Evolutionary conservation across 2,329 filamentous ascomycete species (phyloP), one percentile per base, ranked within the genome.

Genomic region (Aureobasidium sp.): DNA sequence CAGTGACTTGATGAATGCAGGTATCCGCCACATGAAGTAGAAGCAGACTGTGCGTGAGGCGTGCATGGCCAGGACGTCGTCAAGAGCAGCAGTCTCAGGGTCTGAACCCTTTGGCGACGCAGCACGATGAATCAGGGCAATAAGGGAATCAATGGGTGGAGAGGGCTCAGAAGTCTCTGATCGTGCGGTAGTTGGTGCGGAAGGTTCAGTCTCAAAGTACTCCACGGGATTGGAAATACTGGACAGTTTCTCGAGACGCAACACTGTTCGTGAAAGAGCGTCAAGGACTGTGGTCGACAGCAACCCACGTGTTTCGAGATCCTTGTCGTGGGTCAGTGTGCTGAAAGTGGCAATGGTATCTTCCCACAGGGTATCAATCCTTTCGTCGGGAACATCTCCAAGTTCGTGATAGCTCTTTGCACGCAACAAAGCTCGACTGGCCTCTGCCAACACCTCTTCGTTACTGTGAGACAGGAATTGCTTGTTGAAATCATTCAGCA

Each of bases 11-110:
- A 69, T 66, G 48, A 79, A 68, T 17, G 67, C 66, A 59, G 85
- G 83, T 25, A 88, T 83, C 71, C 94, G 93, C 94, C 94, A 99
- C 85, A 96, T 90, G 72, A 97, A 96, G 76, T 97, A 97, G 75
- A 95, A 91, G 51, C 91, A 82, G 56, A 88, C 81, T 1, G 87
- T 82, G 66, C 89, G 88, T 69, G 95, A 88, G 34, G 91, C 87
- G 68, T 87, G 88, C 1, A 84, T 81, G 7, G 91, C 86, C 47
- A 94, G 80, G 66, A 90, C 86, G 67, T 94, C 89, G 73, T 97
- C 93, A 14, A 90, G 78, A 47, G 86, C 86, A 65, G 91, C 88
- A 29, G 87, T 81, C 15, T 88, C 87, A 47, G 87, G 84, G 42
- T 71, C 69, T 31, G 60, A 63, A n/a, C 56, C 47, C 4, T 49